A percentile compares a stretch with the other conserved stretches of the same genome.
phyloP scores from a whole-genome alignment of 345 rosid genomes.

The Angophora floribunda region DNA sequence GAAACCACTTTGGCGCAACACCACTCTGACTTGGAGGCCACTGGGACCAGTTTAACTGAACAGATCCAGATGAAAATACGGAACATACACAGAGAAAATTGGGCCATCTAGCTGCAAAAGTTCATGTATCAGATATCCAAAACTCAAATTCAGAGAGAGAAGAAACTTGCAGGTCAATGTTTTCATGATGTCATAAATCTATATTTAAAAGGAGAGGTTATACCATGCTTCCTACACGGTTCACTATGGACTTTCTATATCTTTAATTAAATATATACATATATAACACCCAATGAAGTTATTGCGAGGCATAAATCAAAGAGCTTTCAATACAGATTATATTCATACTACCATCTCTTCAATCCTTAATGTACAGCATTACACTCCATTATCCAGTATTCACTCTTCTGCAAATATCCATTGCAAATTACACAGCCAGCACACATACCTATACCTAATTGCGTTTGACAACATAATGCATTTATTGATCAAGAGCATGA shows the following conservation, averaged over 20 bases:
- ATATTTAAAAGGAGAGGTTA: neutral
- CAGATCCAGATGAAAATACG: slow-evolving; percentile 95
- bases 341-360: neutral
- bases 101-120: slow-evolving; percentile 95
- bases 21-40: slow-evolving; percentile 83
- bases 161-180: neutral
- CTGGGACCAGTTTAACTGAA: slow-evolving; percentile 97
- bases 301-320: neutral
- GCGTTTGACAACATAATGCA: neutral
- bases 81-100: slow-evolving; percentile 96
- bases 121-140: neutral
- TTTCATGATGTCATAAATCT: neutral
- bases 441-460: neutral
- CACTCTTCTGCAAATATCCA: neutral
- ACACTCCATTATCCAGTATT: neutral
- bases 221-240: neutral
- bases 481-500: neutral
- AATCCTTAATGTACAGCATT: neutral
- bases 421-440: neutral
- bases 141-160: neutral
- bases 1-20: slow-evolving; percentile 74
- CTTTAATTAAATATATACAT: neutral
- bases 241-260: neutral
- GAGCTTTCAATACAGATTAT: neutral
- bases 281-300: neutral